Base-by-base conservation (phyloP, 1,284 basidiomycete genomes). In the Apiotrichum akiyoshidainum region DNA sequence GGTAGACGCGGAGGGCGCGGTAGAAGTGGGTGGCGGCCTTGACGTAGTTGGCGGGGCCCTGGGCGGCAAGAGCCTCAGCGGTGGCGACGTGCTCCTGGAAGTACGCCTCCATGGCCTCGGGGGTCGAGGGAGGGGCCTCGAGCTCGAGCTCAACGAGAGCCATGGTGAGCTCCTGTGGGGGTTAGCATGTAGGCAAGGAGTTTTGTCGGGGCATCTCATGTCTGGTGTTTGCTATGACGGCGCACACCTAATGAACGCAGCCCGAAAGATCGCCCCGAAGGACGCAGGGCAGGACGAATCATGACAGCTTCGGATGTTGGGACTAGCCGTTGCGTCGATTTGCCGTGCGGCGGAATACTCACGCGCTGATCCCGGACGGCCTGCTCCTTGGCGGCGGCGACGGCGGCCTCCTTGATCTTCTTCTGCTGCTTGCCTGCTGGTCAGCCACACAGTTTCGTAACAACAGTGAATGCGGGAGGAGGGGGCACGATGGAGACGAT, bases 1-100 rank as follows among this genome's bases (percentile, higher is more conserved):
- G 95, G 81, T 98, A 99, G 47, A 96, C 93, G 59, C 90, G 86
- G 63, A 98, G 85, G 7, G 92, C 95, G 60, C 90, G 86, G 84
- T 88, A 98, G 84, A 98, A 98, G 55, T 88, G 85, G 71, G 90
- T 80, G 33, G 96, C 93, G 9, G 95, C 88, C 19, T 86, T 82
- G 48, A 95, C 82, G 70, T 88, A 81, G 77, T 86, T 86, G 42
- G 83, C 78, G 48, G 89, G 87, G 45, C 91, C 93, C 81, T 86
- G 83, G 16, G 83, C 77, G 63, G 87, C 85, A 46, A 97, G 83
- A 66, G 87, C 85, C 81, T 99, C 95, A 64, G 93, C 95, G 71
- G 87, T 83, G 58, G 85, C 84, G 52, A 98, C 89, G 70, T 93
- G 88, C 53, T 85, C 82, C 86, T 95, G 91, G 80, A 99, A 99